Base-by-base conservation (phyloP, 192 early-diverging fungal species). In the Coemansia sp. region DNA sequence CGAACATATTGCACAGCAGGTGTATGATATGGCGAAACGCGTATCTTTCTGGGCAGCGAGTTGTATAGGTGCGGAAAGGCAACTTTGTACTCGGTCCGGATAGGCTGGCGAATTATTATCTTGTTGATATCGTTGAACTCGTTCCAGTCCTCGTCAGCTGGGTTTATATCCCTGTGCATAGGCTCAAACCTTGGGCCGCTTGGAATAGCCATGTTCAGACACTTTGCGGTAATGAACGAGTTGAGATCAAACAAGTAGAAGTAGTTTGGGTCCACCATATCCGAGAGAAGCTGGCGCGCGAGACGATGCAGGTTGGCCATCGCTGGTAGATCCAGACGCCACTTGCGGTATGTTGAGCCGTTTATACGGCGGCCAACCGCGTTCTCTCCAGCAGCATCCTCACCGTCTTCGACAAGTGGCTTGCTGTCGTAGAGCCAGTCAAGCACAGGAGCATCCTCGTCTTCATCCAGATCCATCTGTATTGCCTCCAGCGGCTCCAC, bases 91-190 rank as follows among this genome's bases (percentile, higher is more conserved):
- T 99, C 98, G 48, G 98, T 97, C 55, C 98, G 91, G 64, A 99
- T 92, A 20, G 95, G 96, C 74, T 99, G 96, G 50, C 98, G 92
- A 63, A 99, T 97, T 64, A 99, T 99, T 68, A 99, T 95, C 84
- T 99, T 99, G 91, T 96, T 95, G 86, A 99, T 98, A 74, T 99
- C 98, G 84, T 99, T 99, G 83, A 99, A 99, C 77, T 99, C 98
- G 81, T 98, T 99, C 98, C 98, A 99, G 85, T 99, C 98, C 76
- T 99, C 96, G 78, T 99, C 98, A 1, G 89, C 92, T 1, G 94
- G 88, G 72, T 99, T 94, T 69, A 95, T 88, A 80, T 99, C 98
- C n/a, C 93, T 89, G 79, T 92, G 93, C 41, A 99, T 85, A 8
- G 98, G 96, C 83, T 99, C 98, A 43, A 99, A 99, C 65, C 97